Evolutionary conservation across 495 filamentous ascomycete species (phyloP), one percentile per base, ranked within the genome.

Genomic region (Cryomyces minteri): DNA sequence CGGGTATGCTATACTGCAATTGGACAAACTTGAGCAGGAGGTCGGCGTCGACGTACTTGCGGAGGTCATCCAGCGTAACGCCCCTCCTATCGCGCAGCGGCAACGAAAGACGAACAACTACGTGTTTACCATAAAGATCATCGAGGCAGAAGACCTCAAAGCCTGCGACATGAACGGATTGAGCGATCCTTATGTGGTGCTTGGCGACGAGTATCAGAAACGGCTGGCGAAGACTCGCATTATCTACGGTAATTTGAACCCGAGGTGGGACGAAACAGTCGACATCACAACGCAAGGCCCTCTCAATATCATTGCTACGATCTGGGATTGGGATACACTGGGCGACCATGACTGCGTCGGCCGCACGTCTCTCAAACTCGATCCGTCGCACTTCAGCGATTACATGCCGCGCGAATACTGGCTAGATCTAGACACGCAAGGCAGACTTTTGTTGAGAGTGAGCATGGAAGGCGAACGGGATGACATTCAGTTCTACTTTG

Each of bases 401-500:
- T 99, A 88, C 56, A 60, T 96, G 48, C 90, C 90, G 6, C 69
- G 84, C 45, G 90, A 99, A 57, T 94, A 94, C 58, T 99, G 90
- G 90, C 72, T 96, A 28, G 87, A 96, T 57, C 72, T 99, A 37
- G 90, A 99, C 58, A 95, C 88, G 4, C 92, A 99, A 57, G 90
- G 90, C 2, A 68, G 92, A 43, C 65, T 99, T 39, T 58, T 99
- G 36, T 70, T 99, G 36, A 70, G 92, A 49, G 83, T 96, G 29
- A 94, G 84, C 54, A 99, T 99, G 90, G 90, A 99, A 64, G 90
- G 90, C 45, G 90, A 99, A 59, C 73, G 90, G 43, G 90, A 99
- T 55, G 90, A 99, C 55, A 96, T 99, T 50, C 85, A 94, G 53
- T 99, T 99, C 58, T 90, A 94, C 56, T 96, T 96, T 65, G 90